Base-by-base conservation (phyloP, 305 asterid genomes). In the Fraxinus nigra region DNA sequence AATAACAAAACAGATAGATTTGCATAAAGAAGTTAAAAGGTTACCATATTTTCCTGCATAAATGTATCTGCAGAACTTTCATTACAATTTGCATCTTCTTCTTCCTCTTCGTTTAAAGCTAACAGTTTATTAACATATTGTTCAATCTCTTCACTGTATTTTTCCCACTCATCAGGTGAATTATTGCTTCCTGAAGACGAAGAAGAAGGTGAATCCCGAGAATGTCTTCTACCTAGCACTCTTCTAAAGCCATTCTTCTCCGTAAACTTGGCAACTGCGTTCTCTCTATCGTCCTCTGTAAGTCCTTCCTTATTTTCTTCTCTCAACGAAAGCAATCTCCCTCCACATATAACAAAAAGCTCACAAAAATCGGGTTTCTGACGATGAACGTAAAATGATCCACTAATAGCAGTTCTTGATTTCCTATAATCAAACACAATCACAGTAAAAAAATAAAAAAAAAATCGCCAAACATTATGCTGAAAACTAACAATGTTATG, bases 361-460 rank as follows among this genome's bases (percentile, higher is more conserved):
- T 92, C 90, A 63, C 97, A 92, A 76, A 30, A 91, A 43, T 77
- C 85, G 22, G 97, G 94, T 81, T 92, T 93, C n/a, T 89, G 85
- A n/a, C 85, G 85, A 77, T 87, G 85, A 54, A 93, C 85, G 32
- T 87, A 83, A 76, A 80, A 87, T 40, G 91, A 79, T 81, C 92
- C 93, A 67, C 89, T 91, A 3, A 89, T 82, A 4, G 92, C 90
- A 78, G 85, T 83, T 80, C 89, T 91, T 30, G 93, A 91, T 88
- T 90, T 93, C 97, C 97, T 67, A 67, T 26, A 24, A 65, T 26
- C 77, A 37, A 3, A 80, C 16, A 30, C 43, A 61, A 6, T 40
- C 48, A 40, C 4, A 40, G 51, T 9, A 40, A 9, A 10, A 24
- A 24, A 0, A 24, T 0, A 24, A 24, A 24, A 24, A 24, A 40